phyloP scores from a whole-genome alignment of 129 eudicot species.

The Pittosporum tobira region DNA sequence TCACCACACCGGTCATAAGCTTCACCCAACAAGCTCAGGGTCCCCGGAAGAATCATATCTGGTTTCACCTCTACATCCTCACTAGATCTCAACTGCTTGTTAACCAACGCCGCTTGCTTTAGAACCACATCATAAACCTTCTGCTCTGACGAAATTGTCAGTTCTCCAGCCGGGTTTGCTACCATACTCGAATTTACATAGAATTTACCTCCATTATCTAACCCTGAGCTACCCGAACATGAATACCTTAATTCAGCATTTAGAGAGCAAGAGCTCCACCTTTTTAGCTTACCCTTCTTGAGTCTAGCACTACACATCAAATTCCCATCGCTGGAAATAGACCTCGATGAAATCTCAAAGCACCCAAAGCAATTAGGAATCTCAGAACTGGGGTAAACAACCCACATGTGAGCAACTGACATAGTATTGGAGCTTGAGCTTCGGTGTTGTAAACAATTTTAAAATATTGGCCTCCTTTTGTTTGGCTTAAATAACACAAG shows the following conservation, averaged over 20 bases:
- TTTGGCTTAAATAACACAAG: constrained; percentile 1
- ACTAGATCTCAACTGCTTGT: constrained; percentile 40
- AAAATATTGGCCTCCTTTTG: constrained; percentile 4
- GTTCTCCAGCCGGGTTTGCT: constrained; percentile 68
- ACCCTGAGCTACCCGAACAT: constrained; percentile 26
- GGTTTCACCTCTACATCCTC: constrained; percentile 77
- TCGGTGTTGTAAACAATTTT: constrained; percentile 11
- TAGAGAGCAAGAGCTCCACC: constrained; percentile 24
- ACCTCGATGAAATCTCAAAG: constrained; percentile 51
- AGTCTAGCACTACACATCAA: constrained; percentile 24
- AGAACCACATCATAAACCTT: constrained; percentile 89
- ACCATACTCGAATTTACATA: constrained; percentile 52
- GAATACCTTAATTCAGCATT: constrained; percentile 31
- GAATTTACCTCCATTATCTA: constrained; percentile 29
- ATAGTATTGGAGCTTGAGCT: constrained; percentile 28
- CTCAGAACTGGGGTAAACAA: constrained; percentile 64
- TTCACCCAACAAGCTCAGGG: constrained; percentile 63
- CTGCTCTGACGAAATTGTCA: constrained; percentile 74
- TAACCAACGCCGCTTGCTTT: constrained; percentile 96
- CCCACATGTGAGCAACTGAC: constrained; percentile 79
- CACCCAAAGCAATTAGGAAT: constrained; percentile 39
- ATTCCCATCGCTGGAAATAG: constrained; percentile 16
- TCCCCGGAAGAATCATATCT: constrained; percentile 73
- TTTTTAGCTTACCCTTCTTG: constrained; percentile 33
- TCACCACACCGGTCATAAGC: constrained; percentile 96